Evolutionary conservation across 2,329 filamentous ascomycete genomes (phyloP).

Genomic region (Hysterium pulicare): DNA sequence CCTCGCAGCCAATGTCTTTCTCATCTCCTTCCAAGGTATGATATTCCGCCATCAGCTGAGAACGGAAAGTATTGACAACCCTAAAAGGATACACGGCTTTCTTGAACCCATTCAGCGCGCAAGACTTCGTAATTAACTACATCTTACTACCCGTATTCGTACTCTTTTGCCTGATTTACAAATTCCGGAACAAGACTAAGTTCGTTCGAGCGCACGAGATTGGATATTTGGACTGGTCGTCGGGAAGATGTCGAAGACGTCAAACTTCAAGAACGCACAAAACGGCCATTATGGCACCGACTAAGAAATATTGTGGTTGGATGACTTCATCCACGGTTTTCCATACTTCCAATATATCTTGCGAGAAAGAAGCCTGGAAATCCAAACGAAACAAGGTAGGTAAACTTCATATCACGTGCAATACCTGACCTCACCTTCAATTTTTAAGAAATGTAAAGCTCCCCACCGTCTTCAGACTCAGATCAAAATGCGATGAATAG

Average conservation of each 20-base stretch:
- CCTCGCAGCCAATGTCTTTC: conserved; percentile 14
- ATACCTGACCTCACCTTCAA: too few relatives aligned
- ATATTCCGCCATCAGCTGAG: too few relatives aligned
- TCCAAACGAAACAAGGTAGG: too few relatives aligned
- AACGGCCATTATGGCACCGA: neutral
- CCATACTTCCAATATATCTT: too few relatives aligned
- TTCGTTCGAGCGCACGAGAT: conserved; percentile 35
- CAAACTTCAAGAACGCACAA: neutral
- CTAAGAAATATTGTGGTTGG: neutral
- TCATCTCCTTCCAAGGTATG: conserved; percentile 16
- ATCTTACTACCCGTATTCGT: conserved; percentile 15
- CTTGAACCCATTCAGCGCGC: conserved; percentile 13
- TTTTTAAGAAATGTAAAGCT: too few relatives aligned
- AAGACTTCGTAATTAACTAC: conserved; percentile 17
- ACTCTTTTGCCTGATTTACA: conserved; percentile 12
- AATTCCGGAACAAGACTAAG: conserved; percentile 28
- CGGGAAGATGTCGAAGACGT: conserved; percentile 6
- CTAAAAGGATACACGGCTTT: conserved; percentile 13
- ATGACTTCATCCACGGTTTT: too few relatives aligned
- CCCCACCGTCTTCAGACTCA: too few relatives aligned
- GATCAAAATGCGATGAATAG: too few relatives aligned
- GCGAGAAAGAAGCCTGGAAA: too few relatives aligned
- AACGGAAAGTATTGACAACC: too few relatives aligned
- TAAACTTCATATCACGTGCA: too few relatives aligned
- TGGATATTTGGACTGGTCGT: conserved; percentile 39